Evolutionary conservation across 2,329 filamentous ascomycete genomes (phyloP).

Genomic region (Ilyonectria mors-panacis): DNA sequence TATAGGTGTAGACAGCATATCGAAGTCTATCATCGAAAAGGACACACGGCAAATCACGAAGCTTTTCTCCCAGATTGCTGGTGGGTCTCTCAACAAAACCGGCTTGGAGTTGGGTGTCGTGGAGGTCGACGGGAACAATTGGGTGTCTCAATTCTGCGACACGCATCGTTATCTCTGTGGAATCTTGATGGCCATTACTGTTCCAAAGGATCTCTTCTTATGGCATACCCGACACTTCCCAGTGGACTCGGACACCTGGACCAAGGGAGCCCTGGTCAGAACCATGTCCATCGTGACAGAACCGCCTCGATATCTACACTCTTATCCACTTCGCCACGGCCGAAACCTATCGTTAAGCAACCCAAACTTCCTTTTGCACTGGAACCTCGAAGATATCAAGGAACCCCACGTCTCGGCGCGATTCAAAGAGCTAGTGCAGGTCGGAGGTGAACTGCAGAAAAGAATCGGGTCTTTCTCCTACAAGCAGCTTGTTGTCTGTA

Average conservation of each 20-base stretch:
- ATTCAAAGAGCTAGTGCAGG: slow-evolving; percentile 27
- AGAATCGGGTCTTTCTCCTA: slow-evolving; percentile 25
- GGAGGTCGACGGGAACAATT: slow-evolving; percentile 14
- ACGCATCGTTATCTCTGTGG: slow-evolving; percentile 24
- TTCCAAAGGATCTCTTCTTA: slow-evolving; percentile 21
- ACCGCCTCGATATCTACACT: slow-evolving; percentile 25
- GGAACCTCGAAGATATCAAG: slow-evolving; percentile 17
- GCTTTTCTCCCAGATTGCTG: slow-evolving; percentile 16
- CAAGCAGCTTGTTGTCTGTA: slow-evolving; percentile 31
- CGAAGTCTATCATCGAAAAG: slow-evolving; percentile 24
- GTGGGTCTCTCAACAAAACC: slow-evolving; percentile 12
- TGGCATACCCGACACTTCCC: slow-evolving; percentile 26
- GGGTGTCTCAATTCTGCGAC: slow-evolving; percentile 15
- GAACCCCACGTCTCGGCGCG: slow-evolving; percentile 21
- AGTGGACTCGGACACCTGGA: slow-evolving; percentile 23
- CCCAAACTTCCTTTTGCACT: slow-evolving; percentile 22
- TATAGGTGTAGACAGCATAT: slow-evolving; percentile 19
- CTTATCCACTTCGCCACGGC: slow-evolving; percentile 26
- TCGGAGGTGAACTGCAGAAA: slow-evolving; percentile 18
- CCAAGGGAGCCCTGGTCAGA: slow-evolving; percentile 22
- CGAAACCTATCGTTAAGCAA: slow-evolving; percentile 8
- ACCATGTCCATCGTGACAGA: slow-evolving; percentile 30
- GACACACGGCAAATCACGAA: slow-evolving; percentile 18
- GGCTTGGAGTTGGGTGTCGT: slow-evolving; percentile 22
- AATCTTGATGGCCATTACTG: slow-evolving; percentile 22